Evolutionary conservation across 1,284 basidiomycete genomes (phyloP), one percentile per base, ranked within the genome.

Genomic region (Psilocybe mexicana): DNA sequence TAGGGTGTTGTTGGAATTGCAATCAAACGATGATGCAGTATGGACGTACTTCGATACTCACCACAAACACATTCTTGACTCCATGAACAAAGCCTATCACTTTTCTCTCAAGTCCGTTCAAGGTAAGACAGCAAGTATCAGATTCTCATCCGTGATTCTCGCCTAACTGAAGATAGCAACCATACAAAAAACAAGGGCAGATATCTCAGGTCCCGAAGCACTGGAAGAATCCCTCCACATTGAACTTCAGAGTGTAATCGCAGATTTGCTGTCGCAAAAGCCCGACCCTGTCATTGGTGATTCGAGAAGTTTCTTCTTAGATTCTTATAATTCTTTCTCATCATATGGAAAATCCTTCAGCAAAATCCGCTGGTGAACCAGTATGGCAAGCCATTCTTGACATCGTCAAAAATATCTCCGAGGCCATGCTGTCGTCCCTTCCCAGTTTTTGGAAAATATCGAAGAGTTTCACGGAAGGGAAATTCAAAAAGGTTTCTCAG

Each of bases 21-120:
- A 91, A 65, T 78, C 83, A 0, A 83, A 85, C 10, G 93, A 96
- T 62, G 93, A 95, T 67, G 93, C 96, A 0, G 87, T 95, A 47
- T 96, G 95, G 92, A 86, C 89, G 18, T 99, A 93, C 71, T 91
- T 99, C 64, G 96, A 98, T 67, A 87, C 88, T 55, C 96, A 98
- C 65, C 94, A 98, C 70, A 83, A 86, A 47, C 85, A 93, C 67
- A 92, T 98, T 52, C 77, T 94, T 62, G 83, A 87, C 33, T 83
- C 88, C 60, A 91, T 98, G 83, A 86, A 84, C 61, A 79, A 81
- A 26, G 79, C 87, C 0, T 91, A 88, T 70, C 79, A 81, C 42
- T 75, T 79, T 47, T 79, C 84, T 10, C 70, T 80, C 18, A 75
- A 79, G n/a, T 69, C 74, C 14, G 78, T 93, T 57, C 75, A 83